Evolutionary conservation across 352 stramenopile genomes (phyloP), one percentile per base, ranked within the genome.

Genomic region (Pythium pyrilobum): DNA sequence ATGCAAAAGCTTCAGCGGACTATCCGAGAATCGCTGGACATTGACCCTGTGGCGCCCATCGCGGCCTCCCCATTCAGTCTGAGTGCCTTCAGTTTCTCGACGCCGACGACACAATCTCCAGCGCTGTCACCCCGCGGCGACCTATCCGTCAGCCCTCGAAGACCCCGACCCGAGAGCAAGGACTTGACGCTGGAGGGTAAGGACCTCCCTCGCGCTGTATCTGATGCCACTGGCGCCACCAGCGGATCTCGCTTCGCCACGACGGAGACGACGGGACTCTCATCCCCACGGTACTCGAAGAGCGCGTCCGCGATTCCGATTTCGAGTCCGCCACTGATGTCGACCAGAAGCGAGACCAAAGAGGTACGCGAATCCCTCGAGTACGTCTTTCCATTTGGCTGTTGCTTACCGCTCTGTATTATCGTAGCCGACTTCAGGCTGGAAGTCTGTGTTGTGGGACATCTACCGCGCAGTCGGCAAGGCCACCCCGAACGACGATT

Each of bases 1-100:
- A 83, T 89, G 59, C 62, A 88, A 15, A 79, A 87, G 31, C 74
- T 92, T 42, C 77, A 77, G 23, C 82, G 85, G 20, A 40, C 81
- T 20, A 89, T 90, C 44, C 83, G 83, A 33, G 71, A 72, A 18
- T 72, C 78, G 45, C 38, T 92, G 66, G 6, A 63, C 68, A 31
- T 71, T 37, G 44, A 66, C 10, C 52, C 59, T 23, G 39, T 52
- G 11, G 18, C 57, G 65, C 52, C 52, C 12, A 28, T 56, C 5
- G 31, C 56, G 23, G 40, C 56, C 3, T 65, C 62, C 16, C 46
- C 62, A 21, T 66, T 70, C 29, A 64, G 44, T 13, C 32, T 62
- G 3, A 53, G 56, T 25, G 69, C 62, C 2, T 78, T 86, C 36
- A 77, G 63, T 2, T 87, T 92, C 68, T 73, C 74, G 24, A 73